phyloP scores from a whole-genome alignment of 2,329 filamentous ascomycete genomes.

The Scedosporium minutisporum region DNA sequence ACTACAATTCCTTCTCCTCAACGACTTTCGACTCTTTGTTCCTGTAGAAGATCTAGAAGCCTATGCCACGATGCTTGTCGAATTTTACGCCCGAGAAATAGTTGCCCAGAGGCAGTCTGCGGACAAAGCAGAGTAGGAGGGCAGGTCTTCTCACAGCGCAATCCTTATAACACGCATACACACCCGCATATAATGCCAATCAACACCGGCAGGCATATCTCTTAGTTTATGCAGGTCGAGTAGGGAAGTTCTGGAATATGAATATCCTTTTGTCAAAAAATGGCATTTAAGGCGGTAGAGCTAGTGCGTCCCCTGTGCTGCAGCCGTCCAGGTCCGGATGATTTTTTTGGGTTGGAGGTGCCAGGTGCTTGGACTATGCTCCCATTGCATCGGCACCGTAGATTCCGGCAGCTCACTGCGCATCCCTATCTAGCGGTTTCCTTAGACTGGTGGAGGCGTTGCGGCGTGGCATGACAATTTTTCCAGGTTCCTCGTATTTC shows the following conservation, averaged over 20 bases:
- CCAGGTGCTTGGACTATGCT: too few relatives aligned
- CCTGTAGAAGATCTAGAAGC: slow-evolving; percentile 92
- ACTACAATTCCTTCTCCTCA: slow-evolving; percentile 87
- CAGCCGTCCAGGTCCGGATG: not conserved
- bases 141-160: not conserved
- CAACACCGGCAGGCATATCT: not conserved
- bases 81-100: slow-evolving; percentile 92
- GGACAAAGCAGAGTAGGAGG: not conserved
- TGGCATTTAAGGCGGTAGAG: not conserved
- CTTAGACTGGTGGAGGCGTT: too few relatives aligned
- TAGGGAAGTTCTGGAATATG: not conserved
- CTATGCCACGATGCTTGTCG: slow-evolving; percentile 96
- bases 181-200: not conserved
- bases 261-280: not conserved
- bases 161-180: not conserved
- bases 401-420: too few relatives aligned
- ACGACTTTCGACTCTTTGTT: slow-evolving; percentile 89
- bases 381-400: too few relatives aligned
- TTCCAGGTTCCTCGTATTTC: too few relatives aligned
- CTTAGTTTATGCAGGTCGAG: not conserved
- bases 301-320: not conserved
- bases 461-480: too few relatives aligned
- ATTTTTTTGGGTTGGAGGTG: not conserved
- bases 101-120: slow-evolving; percentile 32
- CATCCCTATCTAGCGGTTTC: too few relatives aligned